Conservation (phyloP, 129 eudicot genomes). For the sunflower (Helianthus annuus) region HanXRQr2.0-SUNRISE NC_035445.2:79711481-79711980, state of each 20-base stretch:
- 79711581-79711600: constrained; percentile 54
- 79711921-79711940: constrained; percentile 80
- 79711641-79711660: constrained; percentile 32
- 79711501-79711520: constrained; percentile 92
- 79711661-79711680: constrained; percentile 15
- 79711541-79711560: constrained; percentile 77
- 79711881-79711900: constrained; percentile 93
- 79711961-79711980: constrained; percentile 94
- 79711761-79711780: constrained; percentile 82
- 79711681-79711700: background rate
- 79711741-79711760: constrained; percentile 57
- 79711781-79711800: background rate
- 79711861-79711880: constrained; percentile 76
- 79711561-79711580: constrained; percentile 75
- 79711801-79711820: constrained; percentile 7
- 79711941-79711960: constrained; percentile 96
- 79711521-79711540: constrained; percentile 82
- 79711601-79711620: constrained; percentile 43
- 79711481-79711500: constrained; percentile 79
- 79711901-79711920: constrained; percentile 96
- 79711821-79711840: constrained; percentile 37
- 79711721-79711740: constrained; percentile 61
- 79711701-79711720: constrained; percentile 41
- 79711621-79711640: constrained; percentile 35
- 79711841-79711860: constrained; percentile 98